A percentile compares a stretch with the other conserved stretches of the same genome.
Evolutionary conservation across 352 stramenopile species (phyloP).

Genomic region (Detonula confervacea): DNA sequence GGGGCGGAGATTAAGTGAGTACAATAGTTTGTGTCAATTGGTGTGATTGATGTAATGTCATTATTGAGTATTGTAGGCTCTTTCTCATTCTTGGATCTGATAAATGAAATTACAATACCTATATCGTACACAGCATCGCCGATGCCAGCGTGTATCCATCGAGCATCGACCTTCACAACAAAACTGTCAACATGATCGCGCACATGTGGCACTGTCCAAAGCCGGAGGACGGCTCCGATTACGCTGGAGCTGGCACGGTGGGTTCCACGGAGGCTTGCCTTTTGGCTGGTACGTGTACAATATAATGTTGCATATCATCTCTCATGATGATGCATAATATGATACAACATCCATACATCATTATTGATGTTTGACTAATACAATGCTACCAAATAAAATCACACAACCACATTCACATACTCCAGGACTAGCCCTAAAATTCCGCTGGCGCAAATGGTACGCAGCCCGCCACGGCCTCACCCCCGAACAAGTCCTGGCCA

Average conservation of each 20-base stretch:
- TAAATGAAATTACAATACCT: too few species aligned
- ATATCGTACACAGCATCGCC: too few species aligned
- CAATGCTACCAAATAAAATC: too few species aligned
- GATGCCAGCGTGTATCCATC: slow-evolving; percentile 92
- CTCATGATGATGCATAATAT: too few species aligned
- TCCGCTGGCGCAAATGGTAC: slow-evolving; percentile 89
- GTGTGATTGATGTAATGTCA: too few species aligned
- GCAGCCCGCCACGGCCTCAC: slow-evolving; percentile 62
- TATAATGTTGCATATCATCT: background rate
- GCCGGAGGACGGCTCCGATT: slow-evolving; percentile 57
- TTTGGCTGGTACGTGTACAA: background rate
- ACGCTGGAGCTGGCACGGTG: slow-evolving; percentile 89
- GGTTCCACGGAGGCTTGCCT: slow-evolving; percentile 90
- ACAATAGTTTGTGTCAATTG: too few species aligned
- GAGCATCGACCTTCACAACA: slow-evolving; percentile 92
- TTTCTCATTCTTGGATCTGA: too few species aligned
- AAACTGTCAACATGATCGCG: slow-evolving; percentile 91
- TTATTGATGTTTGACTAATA: too few species aligned
- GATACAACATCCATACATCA: slow-evolving; percentile 26
- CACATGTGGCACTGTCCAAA: slow-evolving; percentile 90
- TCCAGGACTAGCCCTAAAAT: slow-evolving; percentile 91
- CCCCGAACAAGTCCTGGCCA: slow-evolving; percentile 85
- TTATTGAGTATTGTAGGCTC: too few species aligned
- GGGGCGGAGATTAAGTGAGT: slow-evolving; percentile 91
- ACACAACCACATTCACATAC: too few species aligned